Percentiles rank a stretch among this genome's conserved stretches.
Conservation (phyloP, 1,284 basidiomycete genomes). For the Trichosporon sp. region DNA sequence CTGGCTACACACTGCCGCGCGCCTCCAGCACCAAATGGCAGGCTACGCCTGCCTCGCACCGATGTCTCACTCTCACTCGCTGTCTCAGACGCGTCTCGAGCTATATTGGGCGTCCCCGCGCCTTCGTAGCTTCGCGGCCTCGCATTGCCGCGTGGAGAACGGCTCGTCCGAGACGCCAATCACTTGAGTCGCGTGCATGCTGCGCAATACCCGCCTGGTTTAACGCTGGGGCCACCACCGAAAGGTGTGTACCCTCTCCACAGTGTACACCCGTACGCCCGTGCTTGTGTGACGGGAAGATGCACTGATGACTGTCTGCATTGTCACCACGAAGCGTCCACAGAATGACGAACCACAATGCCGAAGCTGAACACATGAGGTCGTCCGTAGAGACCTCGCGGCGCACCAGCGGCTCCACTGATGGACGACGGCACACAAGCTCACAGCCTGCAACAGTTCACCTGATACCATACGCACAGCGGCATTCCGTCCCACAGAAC, state of each 20-base stretch:
- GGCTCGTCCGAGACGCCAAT: background rate
- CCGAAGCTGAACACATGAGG: background rate
- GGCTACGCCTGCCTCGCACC: background rate
- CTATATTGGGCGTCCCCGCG: background rate
- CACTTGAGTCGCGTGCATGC: background rate
- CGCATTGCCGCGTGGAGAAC: too few species aligned
- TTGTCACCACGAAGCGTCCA: too few species aligned
- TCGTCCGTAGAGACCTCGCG: background rate
- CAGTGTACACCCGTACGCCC: background rate
- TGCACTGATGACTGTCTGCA: background rate
- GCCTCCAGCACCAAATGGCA: too few species aligned
- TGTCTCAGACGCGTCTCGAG: background rate
- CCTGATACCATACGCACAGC: background rate
- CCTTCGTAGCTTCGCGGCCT: too few species aligned
- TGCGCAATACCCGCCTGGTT: background rate
- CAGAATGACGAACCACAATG: too few species aligned
- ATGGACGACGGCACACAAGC: background rate
- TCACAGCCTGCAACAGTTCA: too few species aligned
- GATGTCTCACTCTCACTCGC: background rate
- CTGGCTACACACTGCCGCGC: too few species aligned
- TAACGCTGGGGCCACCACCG: background rate
- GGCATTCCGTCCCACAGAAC: background rate
- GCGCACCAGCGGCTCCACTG: background rate
- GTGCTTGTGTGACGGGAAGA: background rate
- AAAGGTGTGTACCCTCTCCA: background rate